Evolutionary conservation across 805 yeast genomes (phyloP).

Genomic region (Saccharomyces paradoxus): DNA sequence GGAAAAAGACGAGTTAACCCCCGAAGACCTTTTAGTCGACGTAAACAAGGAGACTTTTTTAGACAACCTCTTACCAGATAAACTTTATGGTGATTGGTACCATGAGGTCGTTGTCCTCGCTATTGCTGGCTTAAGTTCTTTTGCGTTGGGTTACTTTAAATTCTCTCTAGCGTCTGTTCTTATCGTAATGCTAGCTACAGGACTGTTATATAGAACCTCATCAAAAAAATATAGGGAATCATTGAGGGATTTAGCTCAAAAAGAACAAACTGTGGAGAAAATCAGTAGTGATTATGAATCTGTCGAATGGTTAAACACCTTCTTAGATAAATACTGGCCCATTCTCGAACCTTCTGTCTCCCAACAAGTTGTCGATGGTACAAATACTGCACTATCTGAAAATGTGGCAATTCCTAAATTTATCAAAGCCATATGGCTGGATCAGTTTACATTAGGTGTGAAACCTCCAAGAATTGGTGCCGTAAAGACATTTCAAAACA

Average conservation of each 20-base stretch:
- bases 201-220: constrained; percentile 72
- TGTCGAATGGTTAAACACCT: constrained; percentile 88
- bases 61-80: constrained; percentile 67
- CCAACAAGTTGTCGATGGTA: constrained; percentile 76
- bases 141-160: constrained; percentile 66
- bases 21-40: constrained; percentile 63
- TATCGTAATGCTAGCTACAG: constrained; percentile 48
- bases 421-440: constrained; percentile 73
- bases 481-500: constrained; percentile 79
- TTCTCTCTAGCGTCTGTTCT: constrained; percentile 76
- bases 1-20: constrained; percentile 50
- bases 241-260: constrained; percentile 69
- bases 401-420: constrained; percentile 70
- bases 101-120: constrained; percentile 70
- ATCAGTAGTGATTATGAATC: constrained; percentile 85
- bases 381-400: constrained; percentile 68
- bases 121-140: constrained; percentile 59
- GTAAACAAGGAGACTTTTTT: constrained; percentile 61
- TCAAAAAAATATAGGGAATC: constrained; percentile 65
- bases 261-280: constrained; percentile 68
- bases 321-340: constrained; percentile 84
- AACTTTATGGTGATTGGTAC: constrained; percentile 91
- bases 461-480: constrained; percentile 88
- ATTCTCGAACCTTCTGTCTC: constrained; percentile 81
- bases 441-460: constrained; percentile 81